These are phyloP conservation scores for Skeletonema grethae DNA, from an alignment of 108 stramenopile genomes.

Conservation along the genomic window DNA sequence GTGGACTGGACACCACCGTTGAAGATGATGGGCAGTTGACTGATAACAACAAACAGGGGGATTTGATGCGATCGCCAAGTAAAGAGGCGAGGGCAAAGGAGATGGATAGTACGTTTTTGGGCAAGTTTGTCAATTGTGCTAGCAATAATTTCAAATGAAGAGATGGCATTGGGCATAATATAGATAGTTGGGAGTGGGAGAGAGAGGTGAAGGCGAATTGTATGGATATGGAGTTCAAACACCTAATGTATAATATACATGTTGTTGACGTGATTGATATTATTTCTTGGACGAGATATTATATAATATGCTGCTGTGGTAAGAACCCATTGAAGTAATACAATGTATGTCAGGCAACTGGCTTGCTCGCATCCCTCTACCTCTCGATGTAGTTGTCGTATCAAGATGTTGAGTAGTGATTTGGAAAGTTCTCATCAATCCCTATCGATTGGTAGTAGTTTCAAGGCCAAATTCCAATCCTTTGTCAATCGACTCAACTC, in stretches of 20 bases:
- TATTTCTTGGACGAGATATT: too few species aligned
- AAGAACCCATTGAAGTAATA: too few species aligned
- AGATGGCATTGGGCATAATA: too few species aligned
- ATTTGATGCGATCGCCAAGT: background rate
- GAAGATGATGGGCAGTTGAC: slow-evolving; percentile 13
- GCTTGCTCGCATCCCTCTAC: too few species aligned
- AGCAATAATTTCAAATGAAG: background rate
- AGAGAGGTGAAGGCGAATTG: background rate
- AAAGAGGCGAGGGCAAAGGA: slow-evolving; percentile 30
- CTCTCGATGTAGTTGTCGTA: too few species aligned
- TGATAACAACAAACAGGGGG: background rate
- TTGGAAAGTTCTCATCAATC: too few species aligned
- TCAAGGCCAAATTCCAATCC: too few species aligned
- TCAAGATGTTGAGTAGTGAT: too few species aligned
- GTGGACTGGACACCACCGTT: slow-evolving; percentile 24
- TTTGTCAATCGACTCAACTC: too few species aligned
- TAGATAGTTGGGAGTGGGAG: background rate
- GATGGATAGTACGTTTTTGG: slow-evolving; percentile 35
- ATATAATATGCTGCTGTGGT: too few species aligned
- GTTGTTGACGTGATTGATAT: background rate
- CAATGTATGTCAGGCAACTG: too few species aligned
- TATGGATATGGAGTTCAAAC: background rate
- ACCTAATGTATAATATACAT: background rate
- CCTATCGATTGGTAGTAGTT: too few species aligned
- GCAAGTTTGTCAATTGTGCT: slow-evolving; percentile 27